Conservation (phyloP, 2,329 filamentous ascomycete species). For the Colletotrichum tropicale region DNA sequence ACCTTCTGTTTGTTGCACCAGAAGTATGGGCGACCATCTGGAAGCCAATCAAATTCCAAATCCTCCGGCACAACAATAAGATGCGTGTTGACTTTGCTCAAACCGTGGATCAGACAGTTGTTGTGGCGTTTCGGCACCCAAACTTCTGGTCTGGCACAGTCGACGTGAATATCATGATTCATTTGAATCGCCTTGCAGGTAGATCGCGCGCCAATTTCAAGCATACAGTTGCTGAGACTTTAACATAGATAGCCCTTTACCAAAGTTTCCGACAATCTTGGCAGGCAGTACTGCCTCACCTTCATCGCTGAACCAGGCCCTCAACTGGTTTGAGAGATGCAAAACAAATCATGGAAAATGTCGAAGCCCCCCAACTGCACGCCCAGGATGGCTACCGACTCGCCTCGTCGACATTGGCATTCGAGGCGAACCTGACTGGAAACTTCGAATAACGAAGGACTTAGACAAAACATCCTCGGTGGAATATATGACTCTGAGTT, state of each 20-base stretch:
- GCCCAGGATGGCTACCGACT: neutral
- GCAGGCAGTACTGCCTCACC: neutral
- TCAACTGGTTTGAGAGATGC: neutral
- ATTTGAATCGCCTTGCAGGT: neutral
- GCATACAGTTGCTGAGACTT: neutral
- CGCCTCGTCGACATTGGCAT: neutral
- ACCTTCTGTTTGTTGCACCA: neutral
- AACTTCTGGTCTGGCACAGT: neutral
- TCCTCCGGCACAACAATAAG: neutral
- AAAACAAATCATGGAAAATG: neutral
- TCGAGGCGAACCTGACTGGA: neutral
- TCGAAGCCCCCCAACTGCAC: neutral
- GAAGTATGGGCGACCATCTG: neutral
- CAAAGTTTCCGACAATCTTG: neutral
- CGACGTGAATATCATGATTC: neutral
- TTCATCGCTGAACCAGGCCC: neutral
- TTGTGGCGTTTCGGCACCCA: neutral
- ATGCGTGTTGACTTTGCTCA: neutral
- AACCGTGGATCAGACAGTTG: neutral
- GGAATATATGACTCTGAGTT: neutral
- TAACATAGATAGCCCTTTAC: rapidly evolving
- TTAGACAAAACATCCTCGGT: neutral
- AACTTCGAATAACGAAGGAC: neutral
- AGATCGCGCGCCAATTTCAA: rapidly evolving
- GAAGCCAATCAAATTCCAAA: neutral